phyloP scores from a whole-genome alignment of 163 green algal genomes.

The Trebouxiophyceae sp. region DNA sequence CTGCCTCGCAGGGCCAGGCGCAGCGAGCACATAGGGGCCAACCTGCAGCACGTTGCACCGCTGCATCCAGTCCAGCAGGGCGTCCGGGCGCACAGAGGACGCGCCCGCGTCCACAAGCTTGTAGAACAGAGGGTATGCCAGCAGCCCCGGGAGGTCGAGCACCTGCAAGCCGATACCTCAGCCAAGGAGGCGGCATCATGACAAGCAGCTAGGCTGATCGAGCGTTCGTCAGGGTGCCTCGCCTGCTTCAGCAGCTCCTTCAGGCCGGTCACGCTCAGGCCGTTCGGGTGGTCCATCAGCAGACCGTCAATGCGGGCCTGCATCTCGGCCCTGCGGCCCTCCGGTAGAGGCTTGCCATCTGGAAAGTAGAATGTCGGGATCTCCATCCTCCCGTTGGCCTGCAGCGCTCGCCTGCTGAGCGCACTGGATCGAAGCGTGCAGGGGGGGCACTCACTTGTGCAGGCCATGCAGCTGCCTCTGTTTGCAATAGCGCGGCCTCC shows the following conservation, averaged over 20 bases:
- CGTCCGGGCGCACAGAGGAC: constrained; percentile 18
- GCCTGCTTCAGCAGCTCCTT: constrained; percentile 59
- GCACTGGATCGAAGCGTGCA: neutral
- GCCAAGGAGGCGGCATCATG: no score
- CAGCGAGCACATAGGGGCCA: no score
- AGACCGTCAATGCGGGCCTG: constrained; percentile 38
- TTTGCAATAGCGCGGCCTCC: no score
- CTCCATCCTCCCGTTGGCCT: constrained; percentile 7
- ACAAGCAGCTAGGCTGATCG: neutral
- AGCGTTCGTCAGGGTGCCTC: neutral
- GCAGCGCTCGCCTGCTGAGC: neutral
- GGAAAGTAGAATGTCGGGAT: constrained; percentile 82
- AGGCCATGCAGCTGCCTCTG: no score
- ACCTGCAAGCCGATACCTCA: constrained; percentile 40
- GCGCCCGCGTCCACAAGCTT: constrained; percentile 30
- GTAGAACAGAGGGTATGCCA: constrained; percentile 74
- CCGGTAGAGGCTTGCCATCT: constrained; percentile 16
- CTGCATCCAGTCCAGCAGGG: constrained; percentile 29
- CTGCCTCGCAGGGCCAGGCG: no score
- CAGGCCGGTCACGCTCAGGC: constrained; percentile 36
- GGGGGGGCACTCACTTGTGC: neutral
- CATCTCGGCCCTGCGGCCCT: constrained; percentile 10
- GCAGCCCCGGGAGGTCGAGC: constrained; percentile 67
- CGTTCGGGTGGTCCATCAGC: constrained; percentile 46
- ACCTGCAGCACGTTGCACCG: constrained; percentile 44